These are phyloP conservation scores for Lactarius tabidus DNA, from an alignment of 768 basidiomycete genomes.

Conservation along the genomic window DNA sequence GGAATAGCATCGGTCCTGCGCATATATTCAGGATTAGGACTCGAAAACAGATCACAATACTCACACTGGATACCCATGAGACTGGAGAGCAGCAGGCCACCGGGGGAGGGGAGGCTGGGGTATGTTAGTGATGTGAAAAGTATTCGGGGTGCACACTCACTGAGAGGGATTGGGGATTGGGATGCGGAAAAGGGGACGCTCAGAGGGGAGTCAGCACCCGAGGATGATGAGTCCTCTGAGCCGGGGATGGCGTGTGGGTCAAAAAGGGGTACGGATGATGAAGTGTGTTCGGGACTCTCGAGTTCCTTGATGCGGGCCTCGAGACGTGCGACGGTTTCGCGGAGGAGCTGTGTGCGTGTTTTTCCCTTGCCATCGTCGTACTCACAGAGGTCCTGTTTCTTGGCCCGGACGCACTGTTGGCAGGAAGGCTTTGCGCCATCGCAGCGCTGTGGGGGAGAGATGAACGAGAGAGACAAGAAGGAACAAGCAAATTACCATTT, in stretches of 20 bases:
- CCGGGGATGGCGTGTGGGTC: conserved; percentile 51
- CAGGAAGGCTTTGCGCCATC: conserved; percentile 75
- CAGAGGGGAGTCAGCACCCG: conserved; percentile 34
- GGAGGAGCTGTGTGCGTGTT: conserved; percentile 73
- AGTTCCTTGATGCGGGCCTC: conserved; percentile 70
- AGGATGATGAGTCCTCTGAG: conserved; percentile 35
- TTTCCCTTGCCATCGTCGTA: conserved; percentile 86
- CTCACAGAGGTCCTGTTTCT: conserved; percentile 70
- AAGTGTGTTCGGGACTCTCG: conserved; percentile 68
- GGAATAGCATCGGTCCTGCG: conserved; percentile 12
- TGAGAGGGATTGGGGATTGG: conserved; percentile 33
- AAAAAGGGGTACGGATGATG: conserved; percentile 64
- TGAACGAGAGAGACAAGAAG: not conserved
- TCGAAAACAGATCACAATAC: not conserved
- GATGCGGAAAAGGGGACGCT: conserved; percentile 33
- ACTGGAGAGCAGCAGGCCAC: conserved; percentile 17
- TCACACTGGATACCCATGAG: conserved; percentile 18
- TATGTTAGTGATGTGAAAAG: conserved; percentile 23
- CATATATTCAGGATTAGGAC: not conserved
- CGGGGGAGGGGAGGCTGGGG: conserved; percentile 16
- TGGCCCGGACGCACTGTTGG: conserved; percentile 72
- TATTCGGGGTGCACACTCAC: conserved; percentile 44
- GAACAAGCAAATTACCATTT: conserved; percentile 20
- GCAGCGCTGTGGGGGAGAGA: conserved; percentile 54
- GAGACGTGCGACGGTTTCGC: conserved; percentile 70